phyloP scores from a whole-genome alignment of 192 early-diverging fungal genomes.

The Umbelopsis isabellina region DNA sequence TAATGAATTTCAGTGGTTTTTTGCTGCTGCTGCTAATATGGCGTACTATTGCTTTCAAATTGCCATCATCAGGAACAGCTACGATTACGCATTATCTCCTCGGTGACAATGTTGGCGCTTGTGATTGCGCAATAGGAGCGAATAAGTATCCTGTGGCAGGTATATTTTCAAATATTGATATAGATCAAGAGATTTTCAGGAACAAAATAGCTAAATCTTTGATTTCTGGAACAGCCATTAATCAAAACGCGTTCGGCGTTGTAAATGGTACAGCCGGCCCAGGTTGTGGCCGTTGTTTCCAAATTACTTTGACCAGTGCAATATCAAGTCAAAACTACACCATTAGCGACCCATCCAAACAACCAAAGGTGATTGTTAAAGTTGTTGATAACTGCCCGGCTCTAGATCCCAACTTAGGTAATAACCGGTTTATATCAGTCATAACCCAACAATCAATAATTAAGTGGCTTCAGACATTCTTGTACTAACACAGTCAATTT shows the following conservation, averaged over 20 bases:
- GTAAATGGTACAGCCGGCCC: constrained; percentile 17
- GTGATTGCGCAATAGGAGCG: constrained; percentile 26
- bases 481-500: background rate
- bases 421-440: background rate
- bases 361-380: constrained; percentile 12
- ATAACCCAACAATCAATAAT: background rate
- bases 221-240: constrained; percentile 13
- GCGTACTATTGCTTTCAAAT: constrained; percentile 18
- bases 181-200: background rate
- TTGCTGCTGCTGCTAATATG: background rate
- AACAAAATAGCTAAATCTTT: background rate
- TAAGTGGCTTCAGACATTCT: background rate
- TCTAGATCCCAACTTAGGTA: constrained; percentile 14
- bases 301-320: constrained; percentile 1
- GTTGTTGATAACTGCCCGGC: constrained; percentile 28
- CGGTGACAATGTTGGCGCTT: constrained; percentile 26
- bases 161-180: background rate
- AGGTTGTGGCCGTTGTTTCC: constrained; percentile 27
- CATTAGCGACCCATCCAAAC: background rate
- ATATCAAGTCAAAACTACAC: constrained; percentile 18
- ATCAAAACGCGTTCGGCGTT: constrained; percentile 25
- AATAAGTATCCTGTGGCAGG: constrained; percentile 27
- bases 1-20: constrained; percentile 5
- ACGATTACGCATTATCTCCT: constrained; percentile 28
- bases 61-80: constrained; percentile 20